Conservation (phyloP, 2,329 filamentous ascomycete genomes). For the Stemphylium vesicarium region DNA sequence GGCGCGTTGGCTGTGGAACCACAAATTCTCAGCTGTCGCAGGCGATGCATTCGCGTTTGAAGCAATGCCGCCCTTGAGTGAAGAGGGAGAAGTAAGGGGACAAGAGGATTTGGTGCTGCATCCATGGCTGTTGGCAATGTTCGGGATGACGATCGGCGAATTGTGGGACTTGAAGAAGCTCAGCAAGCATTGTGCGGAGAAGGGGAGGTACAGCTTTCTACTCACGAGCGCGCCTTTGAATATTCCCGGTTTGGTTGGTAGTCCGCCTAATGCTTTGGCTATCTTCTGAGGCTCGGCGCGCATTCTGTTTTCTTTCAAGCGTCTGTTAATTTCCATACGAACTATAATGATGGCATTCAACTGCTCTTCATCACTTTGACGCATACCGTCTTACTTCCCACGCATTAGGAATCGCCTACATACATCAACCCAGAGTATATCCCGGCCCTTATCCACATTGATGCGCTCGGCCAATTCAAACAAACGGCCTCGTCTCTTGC, state of each 20-base stretch:
- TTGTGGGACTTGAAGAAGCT: conserved; percentile 43
- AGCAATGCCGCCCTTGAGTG: conserved; percentile 49
- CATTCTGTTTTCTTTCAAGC: too few relatives aligned
- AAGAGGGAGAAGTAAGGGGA: conserved; percentile 7
- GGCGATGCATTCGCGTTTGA: conserved; percentile 69
- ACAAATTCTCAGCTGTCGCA: conserved; percentile 65
- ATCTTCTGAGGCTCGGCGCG: background rate
- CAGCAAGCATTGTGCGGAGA: conserved; percentile 35
- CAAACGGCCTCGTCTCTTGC: conserved; percentile 11
- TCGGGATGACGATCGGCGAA: conserved; percentile 39
- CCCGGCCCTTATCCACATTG: conserved; percentile 14
- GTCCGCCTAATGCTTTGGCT: conserved; percentile 3
- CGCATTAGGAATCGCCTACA: conserved; percentile 26
- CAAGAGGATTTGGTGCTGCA: conserved; percentile 19
- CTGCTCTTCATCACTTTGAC: too few relatives aligned
- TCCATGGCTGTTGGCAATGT: conserved; percentile 34
- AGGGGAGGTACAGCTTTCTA: conserved; percentile 48
- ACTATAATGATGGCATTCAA: too few relatives aligned
- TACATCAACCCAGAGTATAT: conserved; percentile 24
- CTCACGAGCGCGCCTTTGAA: conserved; percentile 49
- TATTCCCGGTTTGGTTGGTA: background rate
- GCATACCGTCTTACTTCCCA: conserved; percentile 7
- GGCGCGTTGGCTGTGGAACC: conserved; percentile 69
- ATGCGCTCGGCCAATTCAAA: conserved; percentile 18
- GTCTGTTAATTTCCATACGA: too few relatives aligned